Evolutionary conservation across 805 yeast species (phyloP), one percentile per base, ranked within the genome.

Genomic region (Pichia deserticola): DNA sequence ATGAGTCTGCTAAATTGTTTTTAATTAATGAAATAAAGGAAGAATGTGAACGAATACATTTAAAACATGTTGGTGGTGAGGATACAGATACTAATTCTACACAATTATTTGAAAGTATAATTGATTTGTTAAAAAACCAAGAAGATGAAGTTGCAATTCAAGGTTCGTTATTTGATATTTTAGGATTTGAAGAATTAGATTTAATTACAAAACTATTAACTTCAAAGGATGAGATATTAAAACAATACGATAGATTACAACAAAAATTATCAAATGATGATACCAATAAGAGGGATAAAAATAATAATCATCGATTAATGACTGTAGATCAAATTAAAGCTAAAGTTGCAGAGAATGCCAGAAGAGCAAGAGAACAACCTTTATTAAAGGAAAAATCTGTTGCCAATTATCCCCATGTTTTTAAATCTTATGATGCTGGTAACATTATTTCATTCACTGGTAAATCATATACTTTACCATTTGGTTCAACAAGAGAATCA

Each of bases 181-280:
- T 93, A 1, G 99, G 99, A 0, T 85, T 81, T 57, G 96, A 89
- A 29, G 86, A 88, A 60, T 76, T 93, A 53, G 97, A 89, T 48
- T 66, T 90, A 45, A 86, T 90, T 9, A 75, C 89, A 1, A 76
- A 73, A 42, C 66, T 89, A 11, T 63, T 88, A 5, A 76, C 75
- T 46, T 66, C 77, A 45, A 76, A 73, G 57, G 58, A 58, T 0
- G 60, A 58, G 13, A 54, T 69, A 4, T n/a, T 68, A 5, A 58
- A 52, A 8, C 59, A 61, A 43, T 53, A 58, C 52, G 38, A 55
- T 13, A 34, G 20, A 4, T 9, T 9, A 27, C 40, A 34, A 33
- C 36, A 32, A 43, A 28, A 33, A 10, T 41, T 35, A 36, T 15
- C 3, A 30, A 30, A 30, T 30, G 32, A 4, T 6, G 35, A 12